Evolutionary conservation across 2,329 filamentous ascomycete species (phyloP), one percentile per base, ranked within the genome.

Genomic region (Claviceps africana): DNA sequence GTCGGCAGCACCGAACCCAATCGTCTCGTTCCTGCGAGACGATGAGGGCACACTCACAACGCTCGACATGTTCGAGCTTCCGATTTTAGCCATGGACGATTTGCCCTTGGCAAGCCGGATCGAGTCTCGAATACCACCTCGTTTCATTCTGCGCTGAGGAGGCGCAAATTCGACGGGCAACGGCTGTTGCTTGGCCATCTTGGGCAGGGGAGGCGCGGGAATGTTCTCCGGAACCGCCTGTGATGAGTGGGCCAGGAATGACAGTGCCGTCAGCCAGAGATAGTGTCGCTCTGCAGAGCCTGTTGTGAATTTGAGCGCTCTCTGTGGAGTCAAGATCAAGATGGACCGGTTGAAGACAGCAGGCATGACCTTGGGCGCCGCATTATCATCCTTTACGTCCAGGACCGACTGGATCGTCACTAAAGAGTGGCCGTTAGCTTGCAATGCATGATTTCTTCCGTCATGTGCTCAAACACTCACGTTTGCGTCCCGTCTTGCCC

Each of bases 351-450:
- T 88, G 72, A 96, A 97, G 10, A 88, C 71, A 22, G 73, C 66
- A 7, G 76, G 70, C 37, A 66, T 63, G 51, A 84, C 85, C 65
- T 85, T 93, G 1, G 91, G 91, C 40, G 87, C 66, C 7, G 88
- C 81, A 56, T 93, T 95, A 62, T 93, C 88, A 60, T 98, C 93
- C 67, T 94, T 94, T 57, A 98, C 93, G 62, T 98, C 93, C 31
- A 98, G 76, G 4, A 98, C 93, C 10, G 93, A 96, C 73, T 97
- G 91, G 57, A 98, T 96, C 10, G 78, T 81, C 61, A 98, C 90
- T 96, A 61, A 11, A 13, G 10, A 28, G 33, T 15, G n/a, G 54
- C 33, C 48, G 64, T 72, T 67, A 71, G 64, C 11, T 8, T 49
- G 15, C 15, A 11, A 7, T 35, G 1, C 30, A 17, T 1, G 10